Base-by-base conservation (phyloP, 495 filamentous ascomycete genomes). In the Aspergillus baeticus region DNA sequence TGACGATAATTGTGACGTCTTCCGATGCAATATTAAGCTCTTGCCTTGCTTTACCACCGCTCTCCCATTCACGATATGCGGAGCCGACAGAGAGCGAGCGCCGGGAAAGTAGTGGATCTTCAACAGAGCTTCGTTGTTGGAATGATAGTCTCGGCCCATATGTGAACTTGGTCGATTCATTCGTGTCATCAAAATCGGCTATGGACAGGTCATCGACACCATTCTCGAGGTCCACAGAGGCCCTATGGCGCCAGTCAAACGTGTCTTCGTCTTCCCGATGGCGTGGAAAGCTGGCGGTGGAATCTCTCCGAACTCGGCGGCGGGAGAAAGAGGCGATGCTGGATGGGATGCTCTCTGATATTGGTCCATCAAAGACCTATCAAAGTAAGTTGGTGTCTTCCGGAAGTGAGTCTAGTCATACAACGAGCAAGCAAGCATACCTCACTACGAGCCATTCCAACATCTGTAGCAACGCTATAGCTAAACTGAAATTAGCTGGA, bases 401-500 rank as follows among this genome's bases (percentile, higher is more conserved):
- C 29, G 14, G 6, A 1, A 43, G 21, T 41, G 34, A 35, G 17
- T 21, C 3, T 17, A 36, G 10, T 35, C n/a, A n/a, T n/a, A n/a
- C n/a, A n/a, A n/a, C n/a, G n/a, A n/a, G n/a, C n/a, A n/a, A n/a
- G n/a, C n/a, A 1, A 54, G 56, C 77, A 45, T 60, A 92, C 91
- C 81, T 97, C 93, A 67, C 96, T 89, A 42, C 92, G 91, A 22
- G 94, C 95, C 94, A 99, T 99, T 68, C 96, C 94, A n/a, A 99
- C 93, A 68, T 97, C 92, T 33, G 89, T 90, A 36, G 96, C 84
- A 61, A 96, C 84, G 70, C 90, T 95, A 37, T 87, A 76, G 69
- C 81, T 84, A 63, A 29, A 23, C n/a, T 21, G 42, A 21, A 5
- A 45, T 75, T 42, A 75, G 69, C 45, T 34, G 51, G 8, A 21